Base-by-base conservation (phyloP, 2,329 filamentous ascomycete genomes). In the Stachybotrys elegans region DNA sequence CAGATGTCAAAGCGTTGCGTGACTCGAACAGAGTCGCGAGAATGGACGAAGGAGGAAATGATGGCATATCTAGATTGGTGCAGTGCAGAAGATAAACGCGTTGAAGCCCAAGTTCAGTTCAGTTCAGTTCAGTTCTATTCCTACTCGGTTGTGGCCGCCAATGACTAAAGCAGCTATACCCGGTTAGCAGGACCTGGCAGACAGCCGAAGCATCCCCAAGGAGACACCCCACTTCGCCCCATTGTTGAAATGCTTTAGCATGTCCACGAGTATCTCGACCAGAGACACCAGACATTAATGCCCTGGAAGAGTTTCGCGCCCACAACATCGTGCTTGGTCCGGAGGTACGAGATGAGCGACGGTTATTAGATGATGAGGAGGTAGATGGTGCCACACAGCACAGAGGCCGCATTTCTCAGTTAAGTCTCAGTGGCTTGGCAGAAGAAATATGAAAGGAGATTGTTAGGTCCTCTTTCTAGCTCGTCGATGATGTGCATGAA, bases 361-460 rank as follows among this genome's bases (percentile, higher is more conserved):
- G 54, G 55, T 2, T 67, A 49, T 43, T 68, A 52, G 0, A 44
- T 34, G 2, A 67, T 41, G 0, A 78, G 56, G 11, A 66, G 25
- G 32, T 61, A 71, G 0, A 75, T 57, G 0, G 77, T 55, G 0
- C 72, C 69, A 0, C 67, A 62, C 2, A 76, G 49, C 0, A 73
- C 63, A 1, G 68, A 57, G 0, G 51, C 59, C 0, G 66, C 65
- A 38, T 51, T 68, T 45, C 70, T 72, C 19, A 71, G 32, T 1
- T 52, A 44, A 1, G 46, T 17, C 35, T 72, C 54, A 5, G 62
- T 63, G 11, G 57, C 56, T 48, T 76, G 63, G 50, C 67, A 75
- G 54, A 75, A 69, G 54, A 71, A 71, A 46, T 37, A 52, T 5
- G 47, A 40, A 22, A 66, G 4, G 9, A 9, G 19, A 6, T 31